These are phyloP conservation scores for Bombardia bombarda DNA, from an alignment of 495 filamentous ascomycete species.

Conservation along the genomic window DNA sequence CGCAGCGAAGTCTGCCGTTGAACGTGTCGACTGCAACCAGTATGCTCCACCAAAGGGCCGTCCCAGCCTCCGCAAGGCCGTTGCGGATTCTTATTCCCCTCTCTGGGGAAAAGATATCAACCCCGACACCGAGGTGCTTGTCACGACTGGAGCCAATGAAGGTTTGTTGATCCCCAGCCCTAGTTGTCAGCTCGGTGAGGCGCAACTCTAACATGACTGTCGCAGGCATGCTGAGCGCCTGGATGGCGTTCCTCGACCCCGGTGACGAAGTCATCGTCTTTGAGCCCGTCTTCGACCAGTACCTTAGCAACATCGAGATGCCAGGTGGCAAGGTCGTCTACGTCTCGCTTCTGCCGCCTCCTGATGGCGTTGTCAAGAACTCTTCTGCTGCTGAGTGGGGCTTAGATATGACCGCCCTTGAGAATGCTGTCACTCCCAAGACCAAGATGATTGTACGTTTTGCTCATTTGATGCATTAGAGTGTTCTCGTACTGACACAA, in stretches of 20 bases:
- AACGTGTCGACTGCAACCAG: slow-evolving; percentile 96
- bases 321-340: slow-evolving; percentile 89
- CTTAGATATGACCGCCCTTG: slow-evolving; percentile 72
- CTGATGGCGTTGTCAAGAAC: slow-evolving; percentile 67
- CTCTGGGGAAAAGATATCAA: slow-evolving; percentile 73
- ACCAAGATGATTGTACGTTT: slow-evolving; percentile 96
- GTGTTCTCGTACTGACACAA: no score
- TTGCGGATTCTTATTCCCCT: slow-evolving; percentile 82
- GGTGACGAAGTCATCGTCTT: slow-evolving; percentile 97
- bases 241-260: slow-evolving; percentile 92
- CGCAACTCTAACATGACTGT: no score
- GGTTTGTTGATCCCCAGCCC: no score
- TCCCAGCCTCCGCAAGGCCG: slow-evolving; percentile 80
- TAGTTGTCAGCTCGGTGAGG: no score
- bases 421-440: slow-evolving; percentile 68
- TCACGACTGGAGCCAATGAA: slow-evolving; percentile 96
- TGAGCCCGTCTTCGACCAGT: slow-evolving; percentile 99
- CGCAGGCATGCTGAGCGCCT: slow-evolving; percentile 88
- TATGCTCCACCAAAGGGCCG: slow-evolving; percentile 94
- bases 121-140: slow-evolving; percentile 83
- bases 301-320: slow-evolving; percentile 97
- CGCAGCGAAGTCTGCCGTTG: slow-evolving; percentile 80
- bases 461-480: no score
- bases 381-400: slow-evolving; percentile 82
- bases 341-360: slow-evolving; percentile 83